These are phyloP conservation scores for Mucor velutinosus DNA, from an alignment of 371 early-diverging fungal species.

Conservation along the genomic window DNA sequence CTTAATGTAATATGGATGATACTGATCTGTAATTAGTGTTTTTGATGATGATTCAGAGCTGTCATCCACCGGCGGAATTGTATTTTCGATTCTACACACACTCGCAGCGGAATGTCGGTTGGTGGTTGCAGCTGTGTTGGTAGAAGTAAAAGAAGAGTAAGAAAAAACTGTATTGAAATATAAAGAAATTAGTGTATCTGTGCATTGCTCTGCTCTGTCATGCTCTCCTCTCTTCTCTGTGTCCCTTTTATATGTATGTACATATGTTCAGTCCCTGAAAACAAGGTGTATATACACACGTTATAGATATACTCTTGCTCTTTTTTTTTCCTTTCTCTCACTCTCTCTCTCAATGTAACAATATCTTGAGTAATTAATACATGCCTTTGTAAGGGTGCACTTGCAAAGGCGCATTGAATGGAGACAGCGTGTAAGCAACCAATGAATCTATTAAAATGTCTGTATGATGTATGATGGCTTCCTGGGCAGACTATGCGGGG, in stretches of 20 bases:
- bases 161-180: neutral
- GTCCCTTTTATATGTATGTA: neutral
- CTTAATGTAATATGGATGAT: neutral
- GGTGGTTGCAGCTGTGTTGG: neutral
- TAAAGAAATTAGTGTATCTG: neutral
- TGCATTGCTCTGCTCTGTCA: neutral
- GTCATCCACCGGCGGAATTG: neutral
- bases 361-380: neutral
- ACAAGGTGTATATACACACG: neutral
- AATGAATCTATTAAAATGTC: slow-evolving; percentile 14
- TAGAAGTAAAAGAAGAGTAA: neutral
- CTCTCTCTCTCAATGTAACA: too few species aligned
- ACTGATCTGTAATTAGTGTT: neutral
- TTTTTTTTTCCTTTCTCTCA: neutral
- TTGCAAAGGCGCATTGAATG: slow-evolving; percentile 8
- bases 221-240: neutral
- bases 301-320: neutral
- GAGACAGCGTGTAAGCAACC: slow-evolving; percentile 11
- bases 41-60: neutral
- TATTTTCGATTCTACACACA: neutral
- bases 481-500: slow-evolving; percentile 10
- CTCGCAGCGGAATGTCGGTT: neutral
- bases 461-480: slow-evolving; percentile 19
- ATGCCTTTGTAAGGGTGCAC: slow-evolving; percentile 23
- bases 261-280: neutral